These are phyloP conservation scores for Verticillium klebahnii DNA, from an alignment of 2,329 filamentous ascomycete species.

Conservation along the genomic window DNA sequence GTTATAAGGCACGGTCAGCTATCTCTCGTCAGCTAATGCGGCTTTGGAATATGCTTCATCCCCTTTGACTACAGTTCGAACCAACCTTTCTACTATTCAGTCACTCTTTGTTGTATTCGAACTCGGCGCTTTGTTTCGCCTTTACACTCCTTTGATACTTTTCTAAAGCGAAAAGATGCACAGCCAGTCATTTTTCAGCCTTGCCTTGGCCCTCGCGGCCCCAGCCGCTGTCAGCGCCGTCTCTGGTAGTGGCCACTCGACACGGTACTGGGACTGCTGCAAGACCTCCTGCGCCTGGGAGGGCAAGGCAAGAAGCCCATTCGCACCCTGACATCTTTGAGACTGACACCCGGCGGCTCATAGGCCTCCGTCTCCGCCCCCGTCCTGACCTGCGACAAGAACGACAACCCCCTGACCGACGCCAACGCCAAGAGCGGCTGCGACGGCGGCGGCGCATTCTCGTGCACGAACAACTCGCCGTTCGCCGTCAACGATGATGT, in stretches of 20 bases:
- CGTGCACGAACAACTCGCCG: slow-evolving; percentile 58
- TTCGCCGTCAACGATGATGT: slow-evolving; percentile 55
- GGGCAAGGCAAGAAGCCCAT: slow-evolving; percentile 33
- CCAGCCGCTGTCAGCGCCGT: neutral
- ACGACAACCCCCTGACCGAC: slow-evolving; percentile 49
- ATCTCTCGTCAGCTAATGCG: neutral
- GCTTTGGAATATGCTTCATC: neutral
- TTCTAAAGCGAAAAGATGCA: neutral
- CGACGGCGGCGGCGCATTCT: slow-evolving; percentile 55
- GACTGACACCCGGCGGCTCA: neutral
- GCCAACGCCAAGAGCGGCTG: slow-evolving; percentile 48
- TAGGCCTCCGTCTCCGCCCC: slow-evolving; percentile 40
- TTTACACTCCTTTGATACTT: neutral
- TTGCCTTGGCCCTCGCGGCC: neutral
- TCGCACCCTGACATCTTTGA: neutral
- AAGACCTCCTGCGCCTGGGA: slow-evolving; percentile 63
- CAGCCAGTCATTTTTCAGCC: neutral
- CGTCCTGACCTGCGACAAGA: slow-evolving; percentile 50
- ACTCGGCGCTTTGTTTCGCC: neutral
- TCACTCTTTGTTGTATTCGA: neutral
- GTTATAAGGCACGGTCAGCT: neutral
- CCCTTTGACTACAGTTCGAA: neutral
- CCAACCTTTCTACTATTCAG: neutral
- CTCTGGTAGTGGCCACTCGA: slow-evolving; percentile 13
- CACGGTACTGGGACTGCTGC: slow-evolving; percentile 62